Evolutionary conservation across 2,329 filamentous ascomycete genomes (phyloP).

Genomic region (Monosporascus sp.): DNA sequence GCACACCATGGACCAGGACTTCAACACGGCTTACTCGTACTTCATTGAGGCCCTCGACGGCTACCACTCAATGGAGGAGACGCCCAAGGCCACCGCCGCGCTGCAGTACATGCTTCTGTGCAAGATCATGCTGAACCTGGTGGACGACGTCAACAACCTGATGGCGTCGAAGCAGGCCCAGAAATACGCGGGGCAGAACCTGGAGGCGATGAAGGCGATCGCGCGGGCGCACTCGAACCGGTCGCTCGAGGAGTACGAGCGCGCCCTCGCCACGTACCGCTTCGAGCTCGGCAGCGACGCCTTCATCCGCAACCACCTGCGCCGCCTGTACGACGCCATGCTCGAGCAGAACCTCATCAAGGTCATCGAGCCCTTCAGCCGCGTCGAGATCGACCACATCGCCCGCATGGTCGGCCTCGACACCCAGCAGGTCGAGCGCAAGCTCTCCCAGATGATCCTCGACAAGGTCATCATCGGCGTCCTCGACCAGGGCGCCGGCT

Average conservation of each 20-base stretch:
- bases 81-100: conserved; percentile 85
- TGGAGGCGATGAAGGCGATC: conserved; percentile 99
- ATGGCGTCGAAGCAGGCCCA: conserved; percentile 95
- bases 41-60: conserved; percentile 98
- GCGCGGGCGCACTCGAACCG: conserved; percentile 93
- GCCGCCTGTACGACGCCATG: conserved; percentile 95
- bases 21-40: conserved; percentile 98
- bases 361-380: conserved; percentile 97
- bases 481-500: conserved; percentile 93
- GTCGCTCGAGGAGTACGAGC: conserved; percentile 95
- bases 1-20: conserved; percentile 97
- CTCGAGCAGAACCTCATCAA: conserved; percentile 99
- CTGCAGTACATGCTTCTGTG: conserved; percentile 99
- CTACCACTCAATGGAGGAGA: conserved; percentile 89
- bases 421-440: conserved; percentile 93
- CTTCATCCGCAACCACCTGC: conserved; percentile 95
- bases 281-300: conserved; percentile 91
- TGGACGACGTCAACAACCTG: conserved; percentile 90
- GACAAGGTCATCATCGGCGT: conserved; percentile 99
- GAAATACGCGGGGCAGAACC: conserved; percentile 90
- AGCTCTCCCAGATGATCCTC: conserved; percentile 98
- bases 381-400: conserved; percentile 94
- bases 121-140: conserved; percentile 99
- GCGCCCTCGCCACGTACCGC: conserved; percentile 81
- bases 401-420: conserved; percentile 97